phyloP scores from a whole-genome alignment of 768 basidiomycete species.

The Xerocomellus intermedius region DNA sequence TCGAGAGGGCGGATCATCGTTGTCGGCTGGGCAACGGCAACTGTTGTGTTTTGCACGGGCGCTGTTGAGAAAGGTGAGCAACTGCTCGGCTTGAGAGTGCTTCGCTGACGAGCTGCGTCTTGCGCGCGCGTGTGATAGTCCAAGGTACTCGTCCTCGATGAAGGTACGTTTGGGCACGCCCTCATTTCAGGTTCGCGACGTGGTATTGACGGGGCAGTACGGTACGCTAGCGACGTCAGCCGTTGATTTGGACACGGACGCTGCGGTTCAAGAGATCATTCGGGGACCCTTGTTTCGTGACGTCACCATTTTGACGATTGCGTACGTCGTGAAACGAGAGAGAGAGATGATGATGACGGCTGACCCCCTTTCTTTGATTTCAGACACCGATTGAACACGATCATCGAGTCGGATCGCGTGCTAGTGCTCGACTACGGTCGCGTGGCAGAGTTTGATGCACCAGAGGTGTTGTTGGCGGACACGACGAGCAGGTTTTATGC shows the following conservation, averaged over 20 bases:
- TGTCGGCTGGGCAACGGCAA: constrained; percentile 83
- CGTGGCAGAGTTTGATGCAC: constrained; percentile 77
- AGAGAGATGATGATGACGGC: not conserved
- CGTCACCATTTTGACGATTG: constrained; percentile 83
- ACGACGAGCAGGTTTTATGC: constrained; percentile 56
- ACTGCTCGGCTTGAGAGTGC: not conserved
- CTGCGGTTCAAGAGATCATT: constrained; percentile 83
- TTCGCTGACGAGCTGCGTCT: not conserved
- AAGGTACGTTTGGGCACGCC: constrained; percentile 49
- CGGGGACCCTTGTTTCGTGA: constrained; percentile 71
- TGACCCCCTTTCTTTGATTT: not conserved
- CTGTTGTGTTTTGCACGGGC: constrained; percentile 86
- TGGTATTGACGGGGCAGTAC: not conserved
- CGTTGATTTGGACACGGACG: constrained; percentile 86
- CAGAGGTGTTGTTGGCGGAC: constrained; percentile 55
- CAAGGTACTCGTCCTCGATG: constrained; percentile 86
- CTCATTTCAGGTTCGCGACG: not conserved
- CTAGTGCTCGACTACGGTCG: constrained; percentile 77
- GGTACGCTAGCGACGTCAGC: constrained; percentile 85
- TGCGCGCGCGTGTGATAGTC: constrained; percentile 39
- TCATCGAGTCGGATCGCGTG: constrained; percentile 74
- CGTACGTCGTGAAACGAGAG: constrained; percentile 44
- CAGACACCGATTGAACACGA: constrained; percentile 79
- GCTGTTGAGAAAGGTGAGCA: constrained; percentile 61
- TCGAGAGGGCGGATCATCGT: constrained; percentile 74